Evolutionary conservation across 371 early-diverging fungal species (phyloP).

Genomic region (Mucor indicus): DNA sequence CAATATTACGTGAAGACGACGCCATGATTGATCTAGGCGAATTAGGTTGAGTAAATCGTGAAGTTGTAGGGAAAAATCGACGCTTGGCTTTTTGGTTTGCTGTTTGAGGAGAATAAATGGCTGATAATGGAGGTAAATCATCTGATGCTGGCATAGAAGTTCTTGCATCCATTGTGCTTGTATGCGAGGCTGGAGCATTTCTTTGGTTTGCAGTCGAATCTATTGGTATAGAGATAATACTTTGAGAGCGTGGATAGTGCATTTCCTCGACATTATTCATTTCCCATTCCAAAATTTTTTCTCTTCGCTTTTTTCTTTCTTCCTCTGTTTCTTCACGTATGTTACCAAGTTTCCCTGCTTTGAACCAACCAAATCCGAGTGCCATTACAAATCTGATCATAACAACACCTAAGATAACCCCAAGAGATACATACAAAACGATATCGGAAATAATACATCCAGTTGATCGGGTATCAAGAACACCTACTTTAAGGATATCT

Average conservation of each 20-base stretch:
- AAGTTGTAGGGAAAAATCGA: slow-evolving; percentile 43
- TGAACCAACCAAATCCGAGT: slow-evolving; percentile 78
- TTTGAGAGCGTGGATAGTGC: slow-evolving; percentile 43
- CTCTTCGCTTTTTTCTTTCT: slow-evolving; percentile 50
- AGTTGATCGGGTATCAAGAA: slow-evolving; percentile 68
- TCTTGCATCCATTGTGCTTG: neutral
- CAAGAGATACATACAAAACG: slow-evolving; percentile 71
- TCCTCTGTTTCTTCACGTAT: slow-evolving; percentile 67
- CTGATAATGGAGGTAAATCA: neutral
- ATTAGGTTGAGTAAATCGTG: slow-evolving; percentile 40
- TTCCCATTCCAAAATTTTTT: slow-evolving; percentile 62
- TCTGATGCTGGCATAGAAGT: neutral
- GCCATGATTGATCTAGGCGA: slow-evolving; percentile 7
- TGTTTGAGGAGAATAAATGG: neutral
- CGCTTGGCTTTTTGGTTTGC: slow-evolving; percentile 5
- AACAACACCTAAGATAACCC: slow-evolving; percentile 77
- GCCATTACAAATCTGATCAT: slow-evolving; percentile 82
- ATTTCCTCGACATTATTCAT: slow-evolving; percentile 62
- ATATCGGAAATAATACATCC: slow-evolving; percentile 82
- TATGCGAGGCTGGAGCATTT: neutral
- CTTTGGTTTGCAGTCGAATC: neutral
- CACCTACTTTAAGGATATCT: slow-evolving; percentile 73
- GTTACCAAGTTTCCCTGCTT: slow-evolving; percentile 71
- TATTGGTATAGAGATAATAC: slow-evolving; percentile 27
- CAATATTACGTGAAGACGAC: neutral